Evolutionary conservation across 2,329 filamentous ascomycete species (phyloP).

Genomic region (Rhynchosporium secalis): DNA sequence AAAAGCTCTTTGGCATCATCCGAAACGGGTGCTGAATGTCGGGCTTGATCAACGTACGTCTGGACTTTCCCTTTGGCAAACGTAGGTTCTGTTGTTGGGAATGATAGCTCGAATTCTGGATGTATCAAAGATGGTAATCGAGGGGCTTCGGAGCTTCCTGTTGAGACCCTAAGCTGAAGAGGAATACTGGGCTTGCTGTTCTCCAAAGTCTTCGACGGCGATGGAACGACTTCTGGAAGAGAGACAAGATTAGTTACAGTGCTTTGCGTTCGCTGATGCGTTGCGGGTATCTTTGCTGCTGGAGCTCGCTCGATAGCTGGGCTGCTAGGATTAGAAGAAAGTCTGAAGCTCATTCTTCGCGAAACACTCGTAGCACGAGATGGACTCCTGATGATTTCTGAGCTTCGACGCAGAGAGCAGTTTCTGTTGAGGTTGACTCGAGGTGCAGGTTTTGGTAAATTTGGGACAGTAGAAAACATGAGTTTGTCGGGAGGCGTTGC

Average conservation of each 20-base stretch:
- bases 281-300: background rate
- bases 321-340: background rate
- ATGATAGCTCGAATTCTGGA: constrained; percentile 10
- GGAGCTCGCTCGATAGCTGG: background rate
- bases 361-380: constrained; percentile 2
- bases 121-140: constrained; percentile 2
- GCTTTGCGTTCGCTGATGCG: background rate
- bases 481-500: constrained; percentile 4
- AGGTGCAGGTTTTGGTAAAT: background rate
- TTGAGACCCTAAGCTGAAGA: constrained; percentile 9
- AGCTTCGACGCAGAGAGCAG: constrained; percentile 10
- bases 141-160: background rate
- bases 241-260: constrained; percentile 7
- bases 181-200: constrained; percentile 1
- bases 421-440: constrained; percentile 3
- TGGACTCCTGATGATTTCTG: constrained; percentile 8
- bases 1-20: background rate
- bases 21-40: constrained; percentile 10
- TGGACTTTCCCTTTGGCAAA: background rate
- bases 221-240: constrained; percentile 19
- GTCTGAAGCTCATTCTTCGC: constrained; percentile 8
- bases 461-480: background rate
- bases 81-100: constrained; percentile 1
- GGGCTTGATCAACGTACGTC: background rate
- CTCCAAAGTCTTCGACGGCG: background rate